These are phyloP conservation scores for Oryza meridionalis DNA, from an alignment of 176 grass and related monocot species.

Conservation along the genomic window DNA sequence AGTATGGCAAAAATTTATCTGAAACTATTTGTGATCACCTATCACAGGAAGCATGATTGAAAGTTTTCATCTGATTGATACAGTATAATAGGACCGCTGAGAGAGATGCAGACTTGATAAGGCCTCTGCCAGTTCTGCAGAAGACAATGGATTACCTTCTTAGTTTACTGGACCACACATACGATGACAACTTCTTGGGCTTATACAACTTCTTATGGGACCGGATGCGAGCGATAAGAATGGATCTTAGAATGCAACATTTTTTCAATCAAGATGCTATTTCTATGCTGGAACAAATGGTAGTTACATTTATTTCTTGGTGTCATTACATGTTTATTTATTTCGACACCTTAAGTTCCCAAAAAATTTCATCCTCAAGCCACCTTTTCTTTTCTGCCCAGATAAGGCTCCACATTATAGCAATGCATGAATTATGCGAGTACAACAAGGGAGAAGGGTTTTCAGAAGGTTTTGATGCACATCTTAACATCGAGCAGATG, in stretches of 20 bases:
- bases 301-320: constrained; percentile 42
- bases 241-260: constrained; percentile 99
- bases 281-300: constrained; percentile 98
- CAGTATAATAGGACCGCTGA: constrained; percentile 98
- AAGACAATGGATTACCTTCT: constrained; percentile 91
- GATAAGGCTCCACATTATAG: constrained; percentile 95
- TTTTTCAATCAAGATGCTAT: constrained; percentile 81
- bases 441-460: constrained; percentile 95
- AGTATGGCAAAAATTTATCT: constrained; percentile 40
- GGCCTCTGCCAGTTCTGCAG: constrained; percentile 89
- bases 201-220: constrained; percentile 99
- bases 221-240: constrained; percentile 95
- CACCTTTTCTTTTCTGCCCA: constrained; percentile 48
- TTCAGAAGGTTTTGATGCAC: constrained; percentile 95
- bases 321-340: constrained; percentile 5
- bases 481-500: constrained; percentile 99
- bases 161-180: constrained; percentile 77
- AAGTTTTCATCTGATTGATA: constrained; percentile 67
- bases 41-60: constrained; percentile 50
- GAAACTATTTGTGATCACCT: constrained; percentile 56
- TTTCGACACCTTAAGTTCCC: not conserved
- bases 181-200: constrained; percentile 76
- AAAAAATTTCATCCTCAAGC: constrained; percentile 14
- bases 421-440: constrained; percentile 94
- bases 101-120: constrained; percentile 84